Evolutionary conservation across 106 monocot genomes (phyloP).

Genomic region (Hemerocallis citrina): DNA sequence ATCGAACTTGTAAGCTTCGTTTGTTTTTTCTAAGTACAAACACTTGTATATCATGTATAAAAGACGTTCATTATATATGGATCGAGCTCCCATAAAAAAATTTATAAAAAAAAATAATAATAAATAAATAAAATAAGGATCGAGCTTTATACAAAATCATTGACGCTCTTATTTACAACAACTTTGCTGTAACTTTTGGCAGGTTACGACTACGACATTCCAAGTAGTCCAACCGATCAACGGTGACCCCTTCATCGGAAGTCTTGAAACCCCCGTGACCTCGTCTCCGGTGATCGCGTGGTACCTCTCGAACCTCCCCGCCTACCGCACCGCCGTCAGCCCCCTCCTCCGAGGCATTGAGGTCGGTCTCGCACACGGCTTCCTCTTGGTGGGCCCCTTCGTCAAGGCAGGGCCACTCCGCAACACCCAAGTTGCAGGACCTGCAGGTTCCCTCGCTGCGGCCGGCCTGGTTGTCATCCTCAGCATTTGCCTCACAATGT

Average conservation of each 20-base stretch:
- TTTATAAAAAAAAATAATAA: too few relatives aligned
- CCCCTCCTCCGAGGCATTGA: slow-evolving; percentile 91
- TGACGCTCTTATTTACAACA: slow-evolving; percentile 78
- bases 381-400: slow-evolving; percentile 89
- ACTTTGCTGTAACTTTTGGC: slow-evolving; percentile 67
- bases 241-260: slow-evolving; percentile 94
- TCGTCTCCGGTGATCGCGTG: slow-evolving; percentile 87
- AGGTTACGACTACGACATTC: too few relatives aligned
- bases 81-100: too few relatives aligned
- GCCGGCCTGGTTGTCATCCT: slow-evolving; percentile 87
- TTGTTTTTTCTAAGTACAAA: too few relatives aligned
- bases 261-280: slow-evolving; percentile 86
- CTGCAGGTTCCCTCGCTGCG: slow-evolving; percentile 81
- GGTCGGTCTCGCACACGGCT: slow-evolving; percentile 80
- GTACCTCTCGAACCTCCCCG: slow-evolving; percentile 99
- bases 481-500: slow-evolving; percentile 85
- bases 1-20: too few relatives aligned
- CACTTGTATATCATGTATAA: too few relatives aligned
- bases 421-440: slow-evolving; percentile 38
- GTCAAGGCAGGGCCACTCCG: slow-evolving; percentile 82
- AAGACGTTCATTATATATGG: too few relatives aligned
- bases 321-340: slow-evolving; percentile 93
- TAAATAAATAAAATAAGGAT: slow-evolving; percentile 77
- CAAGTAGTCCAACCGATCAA: slow-evolving; percentile 95
- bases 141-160: slow-evolving; percentile 80